Evolutionary conservation across 495 filamentous ascomycete genomes (phyloP).

Genomic region (Trichoderma gamsii): DNA sequence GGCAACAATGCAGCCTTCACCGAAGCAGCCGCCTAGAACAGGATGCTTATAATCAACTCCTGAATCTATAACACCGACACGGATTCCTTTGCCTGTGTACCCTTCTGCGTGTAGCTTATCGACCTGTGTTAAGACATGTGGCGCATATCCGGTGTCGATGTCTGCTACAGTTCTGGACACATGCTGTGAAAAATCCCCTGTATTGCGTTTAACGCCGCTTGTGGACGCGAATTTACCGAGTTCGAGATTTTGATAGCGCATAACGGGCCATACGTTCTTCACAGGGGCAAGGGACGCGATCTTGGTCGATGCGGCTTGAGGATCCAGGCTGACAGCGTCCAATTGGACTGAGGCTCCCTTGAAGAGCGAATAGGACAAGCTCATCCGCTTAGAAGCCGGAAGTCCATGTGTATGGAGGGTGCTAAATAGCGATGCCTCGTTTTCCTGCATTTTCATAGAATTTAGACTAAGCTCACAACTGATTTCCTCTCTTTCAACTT

Average conservation of each 20-base stretch:
- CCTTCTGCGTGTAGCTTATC: constrained; percentile 42
- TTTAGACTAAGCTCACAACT: background rate
- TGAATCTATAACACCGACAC: constrained; percentile 43
- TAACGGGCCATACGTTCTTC: constrained; percentile 42
- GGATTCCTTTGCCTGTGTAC: constrained; percentile 40
- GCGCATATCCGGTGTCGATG: constrained; percentile 31
- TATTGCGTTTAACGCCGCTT: constrained; percentile 18
- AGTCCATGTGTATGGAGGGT: constrained; percentile 32
- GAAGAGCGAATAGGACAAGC: constrained; percentile 41
- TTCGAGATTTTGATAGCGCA: constrained; percentile 27
- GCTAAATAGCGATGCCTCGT: constrained; percentile 29
- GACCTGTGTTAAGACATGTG: constrained; percentile 46
- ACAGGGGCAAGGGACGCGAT: constrained; percentile 28
- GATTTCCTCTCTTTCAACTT: background rate
- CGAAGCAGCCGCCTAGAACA: constrained; percentile 53
- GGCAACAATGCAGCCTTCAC: constrained; percentile 46
- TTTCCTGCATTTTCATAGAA: background rate
- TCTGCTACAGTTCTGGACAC: background rate
- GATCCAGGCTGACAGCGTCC: constrained; percentile 28
- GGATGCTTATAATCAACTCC: constrained; percentile 53
- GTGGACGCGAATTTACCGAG: background rate
- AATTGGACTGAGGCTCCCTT: constrained; percentile 45
- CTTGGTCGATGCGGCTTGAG: background rate
- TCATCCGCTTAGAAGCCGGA: constrained; percentile 38
- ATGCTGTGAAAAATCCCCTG: constrained; percentile 32